These are phyloP conservation scores for Puccinellia tenuiflora DNA, from an alignment of 176 grass and related monocot genomes.

Conservation along the genomic window DNA sequence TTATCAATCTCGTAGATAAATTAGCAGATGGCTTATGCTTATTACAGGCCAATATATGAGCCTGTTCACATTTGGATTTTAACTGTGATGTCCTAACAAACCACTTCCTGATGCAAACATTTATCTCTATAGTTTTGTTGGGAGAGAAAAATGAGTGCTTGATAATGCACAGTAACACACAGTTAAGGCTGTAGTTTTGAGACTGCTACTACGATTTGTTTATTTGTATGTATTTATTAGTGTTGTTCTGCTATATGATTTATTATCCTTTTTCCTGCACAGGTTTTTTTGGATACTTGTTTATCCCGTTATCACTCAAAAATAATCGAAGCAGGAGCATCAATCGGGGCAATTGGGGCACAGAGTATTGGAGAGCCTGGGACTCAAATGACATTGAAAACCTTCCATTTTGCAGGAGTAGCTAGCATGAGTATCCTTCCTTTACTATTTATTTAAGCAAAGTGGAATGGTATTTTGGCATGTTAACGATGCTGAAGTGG, in stretches of 20 bases:
- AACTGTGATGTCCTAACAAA: neutral
- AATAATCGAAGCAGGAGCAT: constrained; percentile 83
- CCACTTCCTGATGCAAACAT: neutral
- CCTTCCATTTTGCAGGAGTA: constrained; percentile 99
- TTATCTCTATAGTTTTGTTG: neutral
- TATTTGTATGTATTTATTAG: neutral
- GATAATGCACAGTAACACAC: neutral
- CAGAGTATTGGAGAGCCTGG: constrained; percentile 98
- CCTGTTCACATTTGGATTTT: neutral
- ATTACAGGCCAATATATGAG: neutral
- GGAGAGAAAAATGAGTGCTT: constrained; percentile 1
- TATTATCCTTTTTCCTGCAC: constrained; percentile 11
- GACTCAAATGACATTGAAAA: constrained; percentile 97
- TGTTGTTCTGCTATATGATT: neutral
- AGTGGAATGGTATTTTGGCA: neutral
- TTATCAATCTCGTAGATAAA: neutral
- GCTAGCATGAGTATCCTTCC: constrained; percentile 95
- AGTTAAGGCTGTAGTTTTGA: neutral
- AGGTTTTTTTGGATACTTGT: constrained; percentile 95
- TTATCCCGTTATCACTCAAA: constrained; percentile 83
- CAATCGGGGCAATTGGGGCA: constrained; percentile 87
- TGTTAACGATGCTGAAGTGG: neutral
- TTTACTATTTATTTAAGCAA: constrained; percentile 20
- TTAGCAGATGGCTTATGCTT: neutral
- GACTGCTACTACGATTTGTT: neutral